phyloP scores from a whole-genome alignment of 305 asterid genomes.

The Withania somnifera region DNA sequence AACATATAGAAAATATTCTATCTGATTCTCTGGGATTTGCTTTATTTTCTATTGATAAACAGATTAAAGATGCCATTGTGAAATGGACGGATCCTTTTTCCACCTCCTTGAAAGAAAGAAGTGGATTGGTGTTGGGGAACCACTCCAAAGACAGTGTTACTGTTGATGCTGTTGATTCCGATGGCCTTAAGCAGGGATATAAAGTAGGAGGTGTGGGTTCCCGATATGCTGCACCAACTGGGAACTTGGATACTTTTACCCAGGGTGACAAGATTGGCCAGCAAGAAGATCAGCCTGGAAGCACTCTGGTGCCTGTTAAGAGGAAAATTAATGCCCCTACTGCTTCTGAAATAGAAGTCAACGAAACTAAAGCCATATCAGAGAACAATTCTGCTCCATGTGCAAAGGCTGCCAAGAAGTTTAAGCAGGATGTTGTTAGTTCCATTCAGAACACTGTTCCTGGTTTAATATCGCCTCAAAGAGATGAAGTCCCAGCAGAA shows the following conservation, averaged over 20 bases:
- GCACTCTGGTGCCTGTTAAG: slow-evolving; percentile 24
- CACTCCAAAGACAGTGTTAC: slow-evolving; percentile 18
- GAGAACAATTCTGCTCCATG: slow-evolving; percentile 13
- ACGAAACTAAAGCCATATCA: slow-evolving; percentile 7
- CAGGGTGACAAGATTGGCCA: slow-evolving; percentile 12
- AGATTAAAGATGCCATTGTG: slow-evolving; percentile 63
- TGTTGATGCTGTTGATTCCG: slow-evolving; percentile 12
- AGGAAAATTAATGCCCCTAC: slow-evolving; percentile 19
- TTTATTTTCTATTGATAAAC: slow-evolving; percentile 15
- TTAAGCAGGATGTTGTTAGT: slow-evolving; percentile 23
- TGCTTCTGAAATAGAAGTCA: slow-evolving; percentile 17
- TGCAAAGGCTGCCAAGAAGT: slow-evolving; percentile 31
- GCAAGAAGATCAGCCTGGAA: slow-evolving; percentile 17
- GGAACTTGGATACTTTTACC: background rate
- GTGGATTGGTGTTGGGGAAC: slow-evolving; percentile 35
- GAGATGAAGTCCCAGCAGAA: slow-evolving; percentile 15
- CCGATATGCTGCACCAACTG: slow-evolving; percentile 5
- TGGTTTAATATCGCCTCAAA: slow-evolving; percentile 4
- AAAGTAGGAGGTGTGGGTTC: slow-evolving; percentile 10
- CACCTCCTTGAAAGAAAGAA: slow-evolving; percentile 44
- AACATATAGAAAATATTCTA: background rate
- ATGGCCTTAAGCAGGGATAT: slow-evolving; percentile 4
- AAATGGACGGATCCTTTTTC: slow-evolving; percentile 32
- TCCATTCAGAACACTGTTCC: slow-evolving; percentile 5
- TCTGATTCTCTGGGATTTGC: slow-evolving; percentile 11